A percentile compares a stretch with the other conserved stretches of the same genome.
Evolutionary conservation across 345 rosid species (phyloP).

Genomic region (Fremontodendron californicum): DNA sequence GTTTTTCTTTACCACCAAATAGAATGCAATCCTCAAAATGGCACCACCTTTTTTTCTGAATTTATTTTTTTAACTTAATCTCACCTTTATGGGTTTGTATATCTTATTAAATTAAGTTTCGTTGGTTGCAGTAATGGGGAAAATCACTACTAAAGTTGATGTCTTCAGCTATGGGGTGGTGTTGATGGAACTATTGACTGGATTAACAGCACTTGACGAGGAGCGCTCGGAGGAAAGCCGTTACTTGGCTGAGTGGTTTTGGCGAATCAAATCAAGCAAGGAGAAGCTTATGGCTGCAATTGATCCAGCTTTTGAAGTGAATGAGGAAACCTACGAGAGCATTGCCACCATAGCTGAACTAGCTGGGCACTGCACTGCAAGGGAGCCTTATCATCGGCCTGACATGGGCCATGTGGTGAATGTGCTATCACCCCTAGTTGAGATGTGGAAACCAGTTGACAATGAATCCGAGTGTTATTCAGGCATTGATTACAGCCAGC

Average conservation of each 20-base stretch:
- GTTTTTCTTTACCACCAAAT: not conserved
- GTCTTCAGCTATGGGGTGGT: conserved; percentile 81
- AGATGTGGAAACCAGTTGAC: conserved; percentile 61
- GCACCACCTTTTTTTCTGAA: not conserved
- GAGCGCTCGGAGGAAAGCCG: conserved; percentile 69
- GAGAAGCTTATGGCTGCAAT: conserved; percentile 57
- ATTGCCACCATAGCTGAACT: conserved; percentile 51
- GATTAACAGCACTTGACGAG: conserved; percentile 65
- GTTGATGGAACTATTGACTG: conserved; percentile 67
- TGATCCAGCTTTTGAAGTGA: conserved; percentile 46
- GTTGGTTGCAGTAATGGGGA: conserved; percentile 54
- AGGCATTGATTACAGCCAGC: conserved; percentile 71
- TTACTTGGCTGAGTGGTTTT: conserved; percentile 67
- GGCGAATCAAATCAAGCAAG: conserved; percentile 53
- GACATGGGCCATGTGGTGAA: conserved; percentile 75
- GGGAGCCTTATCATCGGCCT: conserved; percentile 67
- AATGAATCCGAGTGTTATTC: conserved; percentile 50
- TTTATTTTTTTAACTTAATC: not conserved
- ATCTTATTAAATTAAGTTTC: conserved; percentile 1
- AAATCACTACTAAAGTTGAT: conserved; percentile 79
- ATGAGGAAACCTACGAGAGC: conserved; percentile 56
- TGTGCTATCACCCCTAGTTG: conserved; percentile 60
- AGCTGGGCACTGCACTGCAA: conserved; percentile 78
- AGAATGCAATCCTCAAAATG: not conserved
- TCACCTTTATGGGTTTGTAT: not conserved